Evolutionary conservation across 352 stramenopile species (phyloP), one percentile per base, ranked within the genome.

Genomic region (Globisporangium iwayamae): DNA sequence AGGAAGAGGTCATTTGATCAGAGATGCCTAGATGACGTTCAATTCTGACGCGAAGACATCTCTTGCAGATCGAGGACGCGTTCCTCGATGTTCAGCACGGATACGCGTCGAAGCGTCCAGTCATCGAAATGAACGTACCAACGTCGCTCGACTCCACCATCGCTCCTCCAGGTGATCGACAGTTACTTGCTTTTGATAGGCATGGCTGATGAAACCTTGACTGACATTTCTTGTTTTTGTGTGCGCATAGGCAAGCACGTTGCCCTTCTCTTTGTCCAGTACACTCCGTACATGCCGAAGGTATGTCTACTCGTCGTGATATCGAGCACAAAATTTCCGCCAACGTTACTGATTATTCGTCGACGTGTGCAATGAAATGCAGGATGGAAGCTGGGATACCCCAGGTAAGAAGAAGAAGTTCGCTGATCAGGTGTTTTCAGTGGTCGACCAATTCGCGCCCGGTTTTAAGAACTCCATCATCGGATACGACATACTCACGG

Each of bases 111-210:
- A 79, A 64, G 47, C 78, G 87, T 32, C 90, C 91, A 46, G 75
- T 97, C 14, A 93, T 97, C 48, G 90, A 97, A 63, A 96, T 97
- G 90, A 97, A 94, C 41, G 81, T 97, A 13, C 91, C 91, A 3
- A 96, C 91, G 3, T 90, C 85, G 0, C 46, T 97, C 7, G 90
- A 97, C 60, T 63, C 66, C 6, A 87, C 87, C 1, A 90, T 94
- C 63, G 81, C 85, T 13, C 85, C 85, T 8, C 74, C 76, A 75
- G 84, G 84, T 90, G 56, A 41, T 4, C 36, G 4, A 41, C 9
- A 16, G 36, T 41, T 16, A 16, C 36, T 41, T 41, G 36, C 36
- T 14, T 14, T 36, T 14, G 36, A 11, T 14, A 16, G 9, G 36
- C 36, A 41, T 41, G 9, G 2, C 4, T 16, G 13, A 0, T 41